Evolutionary conservation across 2,329 filamentous ascomycete genomes (phyloP), one percentile per base, ranked within the genome.

Genomic region (Fusarium heterosporum): DNA sequence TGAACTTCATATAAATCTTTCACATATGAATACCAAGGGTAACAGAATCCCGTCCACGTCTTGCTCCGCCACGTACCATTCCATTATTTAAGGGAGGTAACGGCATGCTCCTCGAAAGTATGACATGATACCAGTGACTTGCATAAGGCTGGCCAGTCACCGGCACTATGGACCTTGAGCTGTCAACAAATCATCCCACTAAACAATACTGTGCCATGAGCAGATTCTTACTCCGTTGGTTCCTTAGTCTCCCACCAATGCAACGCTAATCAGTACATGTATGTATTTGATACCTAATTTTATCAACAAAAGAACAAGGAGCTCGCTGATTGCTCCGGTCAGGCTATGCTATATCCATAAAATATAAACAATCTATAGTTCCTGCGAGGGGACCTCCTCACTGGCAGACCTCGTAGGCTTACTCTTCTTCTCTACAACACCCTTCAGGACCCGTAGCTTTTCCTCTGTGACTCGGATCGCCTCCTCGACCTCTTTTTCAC

Each of bases 391-490:
- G 55, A 53, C 58, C 25, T 52, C 55, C 14, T 66, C 55, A 34
- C 47, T 41, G 40, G 61, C 46, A 52, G 41, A 61, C 36, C 41
- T 58, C 41, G 40, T 51, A 36, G 49, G 48, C 42, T 63, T 72
- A 29, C 43, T 32, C 60, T 72, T 85, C 75, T 84, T 88, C 74
- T 83, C 85, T 64, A 87, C 85, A 29, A 93, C 90, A 40, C 86
- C 85, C 78, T 94, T 94, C 64, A 99, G 79, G 40, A 91, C 87
- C 55, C 86, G 85, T 30, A 99, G 80, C 73, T 92, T 90, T 81
- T 97, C 91, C 76, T 97, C 93, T 4, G 95, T 97, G 29, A 97
- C 87, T 53, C 87, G 83, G 61, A 97, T 95, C 19, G 93, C 92
- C 80, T 96, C 88, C 66, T 89, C 87, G 60, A 97, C 85, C 75